phyloP scores from a whole-genome alignment of 768 basidiomycete genomes.

The Clavaria fumosa region DNA sequence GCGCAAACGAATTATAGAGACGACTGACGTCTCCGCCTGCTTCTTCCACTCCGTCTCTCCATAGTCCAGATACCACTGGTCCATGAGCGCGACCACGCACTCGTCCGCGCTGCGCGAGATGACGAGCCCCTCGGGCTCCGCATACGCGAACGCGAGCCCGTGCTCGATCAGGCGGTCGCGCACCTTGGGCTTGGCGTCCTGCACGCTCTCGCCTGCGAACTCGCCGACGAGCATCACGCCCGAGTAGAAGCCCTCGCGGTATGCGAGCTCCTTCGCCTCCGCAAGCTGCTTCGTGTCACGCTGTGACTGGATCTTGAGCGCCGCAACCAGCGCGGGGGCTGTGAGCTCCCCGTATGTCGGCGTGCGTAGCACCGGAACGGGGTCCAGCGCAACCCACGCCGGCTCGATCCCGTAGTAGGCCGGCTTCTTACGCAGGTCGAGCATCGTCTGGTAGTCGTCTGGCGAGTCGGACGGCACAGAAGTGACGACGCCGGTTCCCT shows the following conservation, averaged over 20 bases:
- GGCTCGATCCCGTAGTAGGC: constrained; percentile 93
- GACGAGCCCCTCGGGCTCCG: constrained; percentile 87
- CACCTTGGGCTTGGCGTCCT: constrained; percentile 86
- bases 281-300: constrained; percentile 87
- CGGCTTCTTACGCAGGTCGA: constrained; percentile 89
- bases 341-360: constrained; percentile 88
- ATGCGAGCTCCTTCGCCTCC: constrained; percentile 94
- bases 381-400: constrained; percentile 71
- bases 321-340: constrained; percentile 68
- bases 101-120: constrained; percentile 88
- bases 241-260: constrained; percentile 96
- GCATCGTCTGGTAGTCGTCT: constrained; percentile 83
- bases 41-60: constrained; percentile 84
- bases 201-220: constrained; percentile 76
- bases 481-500: constrained; percentile 97
- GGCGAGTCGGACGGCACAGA: constrained; percentile 98
- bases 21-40: constrained; percentile 61
- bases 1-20: too few species aligned
- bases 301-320: constrained; percentile 89
- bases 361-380: constrained; percentile 76
- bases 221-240: constrained; percentile 87
- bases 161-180: constrained; percentile 66
- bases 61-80: constrained; percentile 99
- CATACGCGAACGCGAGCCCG: constrained; percentile 77
- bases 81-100: constrained; percentile 95